Evolutionary conservation across 306 rosid species (phyloP), one percentile per base, ranked within the genome.

Genomic region (Vicia faba): DNA sequence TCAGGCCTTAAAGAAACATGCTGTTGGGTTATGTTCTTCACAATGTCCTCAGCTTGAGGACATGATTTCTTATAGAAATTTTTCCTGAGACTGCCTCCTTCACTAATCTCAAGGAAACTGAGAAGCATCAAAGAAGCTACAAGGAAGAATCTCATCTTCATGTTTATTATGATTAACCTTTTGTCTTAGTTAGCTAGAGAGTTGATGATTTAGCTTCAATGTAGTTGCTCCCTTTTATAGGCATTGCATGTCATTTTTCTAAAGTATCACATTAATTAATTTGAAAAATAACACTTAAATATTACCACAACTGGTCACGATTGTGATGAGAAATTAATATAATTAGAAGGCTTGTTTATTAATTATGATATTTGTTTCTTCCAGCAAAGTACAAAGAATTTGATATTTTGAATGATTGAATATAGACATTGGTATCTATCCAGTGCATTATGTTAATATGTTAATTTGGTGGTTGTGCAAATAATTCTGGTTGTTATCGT

Each of bases 21-120:
- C 12, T 80, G 15, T 43, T 46, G 62, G 11, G 70, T 78, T 23
- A 61, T 64, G 11, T 31, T 58, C 44, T 60, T 38, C 26, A 87
- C 73, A 48, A 82, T 78, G 1, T 72, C 9, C 73, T 87, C 92
- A 0, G 81, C 92, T 20, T 40, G 38, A 38, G 80, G 82, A 68
- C 89, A 87, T 0, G 71, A 36, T 0, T 1, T 2, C 14, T 16
- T 3, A 44, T 87, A 87, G 84, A 87, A 87, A 4, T 55, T 16
- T 54, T 80, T 84, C 35, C 71, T 45, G 2, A 87, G 84, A 65
- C 20, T n/a, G 44, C 75, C 83, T 31, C 81, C 85, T 49, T 72
- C 70, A 50, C 79, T 80, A 33, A 68, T 61, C 46, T 46, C 83
- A 71, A 78, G 20, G 44, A 69, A 19, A 31, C 68, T 49, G 3